Percentiles rank a stretch among this genome's conserved stretches.
Evolutionary conservation across 2,329 filamentous ascomycete species (phyloP).

Genomic region (Mycogone perniciosa): DNA sequence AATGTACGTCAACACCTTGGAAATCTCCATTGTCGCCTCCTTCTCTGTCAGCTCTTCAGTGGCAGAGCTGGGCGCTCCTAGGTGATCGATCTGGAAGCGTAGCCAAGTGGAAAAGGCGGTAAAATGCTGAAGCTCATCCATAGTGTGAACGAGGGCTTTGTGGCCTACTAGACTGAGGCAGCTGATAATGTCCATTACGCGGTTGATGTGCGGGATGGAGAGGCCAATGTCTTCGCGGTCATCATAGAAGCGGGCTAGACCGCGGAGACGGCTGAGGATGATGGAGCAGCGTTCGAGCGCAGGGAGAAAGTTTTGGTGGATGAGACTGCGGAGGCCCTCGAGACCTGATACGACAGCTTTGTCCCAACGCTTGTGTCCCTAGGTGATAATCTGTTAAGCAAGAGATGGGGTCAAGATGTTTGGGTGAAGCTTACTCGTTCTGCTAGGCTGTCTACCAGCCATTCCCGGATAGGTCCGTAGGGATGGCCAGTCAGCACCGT

Average conservation of each 20-base stretch:
- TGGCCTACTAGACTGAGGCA: constrained; percentile 71
- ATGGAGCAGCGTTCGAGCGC: constrained; percentile 77
- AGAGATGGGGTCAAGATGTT: background rate
- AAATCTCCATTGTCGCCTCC: constrained; percentile 68
- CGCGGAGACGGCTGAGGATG: constrained; percentile 74
- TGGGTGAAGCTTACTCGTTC: constrained; percentile 55
- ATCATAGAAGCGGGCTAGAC: constrained; percentile 75
- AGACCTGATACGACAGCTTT: constrained; percentile 75
- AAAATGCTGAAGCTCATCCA: constrained; percentile 75
- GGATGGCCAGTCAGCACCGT: constrained; percentile 79
- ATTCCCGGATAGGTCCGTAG: constrained; percentile 69
- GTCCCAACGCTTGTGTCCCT: constrained; percentile 95
- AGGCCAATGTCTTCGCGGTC: constrained; percentile 60
- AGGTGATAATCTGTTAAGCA: constrained; percentile 58
- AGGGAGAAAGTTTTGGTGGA: constrained; percentile 84
- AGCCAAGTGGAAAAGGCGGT: constrained; percentile 77
- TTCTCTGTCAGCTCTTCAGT: constrained; percentile 70
- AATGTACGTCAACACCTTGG: constrained; percentile 71
- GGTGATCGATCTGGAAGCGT: constrained; percentile 71
- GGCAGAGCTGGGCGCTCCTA: constrained; percentile 55
- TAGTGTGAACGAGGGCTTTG: constrained; percentile 62
- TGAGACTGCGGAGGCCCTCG: constrained; percentile 65
- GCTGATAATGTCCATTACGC: constrained; percentile 63
- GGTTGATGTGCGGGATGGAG: constrained; percentile 54
- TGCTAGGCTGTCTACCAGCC: constrained; percentile 76